phyloP scores from a whole-genome alignment of 345 rosid species.

The Eucalyptus fibrosa region DNA sequence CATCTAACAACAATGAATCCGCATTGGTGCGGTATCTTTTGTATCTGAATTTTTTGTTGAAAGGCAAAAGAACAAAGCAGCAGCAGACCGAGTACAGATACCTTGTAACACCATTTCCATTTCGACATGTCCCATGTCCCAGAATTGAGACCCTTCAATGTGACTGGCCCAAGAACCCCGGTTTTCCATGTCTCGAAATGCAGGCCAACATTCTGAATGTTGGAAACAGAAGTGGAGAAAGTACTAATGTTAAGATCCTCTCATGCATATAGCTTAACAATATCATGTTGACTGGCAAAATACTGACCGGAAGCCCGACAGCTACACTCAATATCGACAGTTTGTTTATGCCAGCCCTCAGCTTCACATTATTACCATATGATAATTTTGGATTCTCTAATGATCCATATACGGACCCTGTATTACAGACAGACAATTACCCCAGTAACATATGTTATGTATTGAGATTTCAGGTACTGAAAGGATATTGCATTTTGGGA shows the following conservation, averaged over 20 bases:
- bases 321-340: conserved; percentile 62
- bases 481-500: neutral
- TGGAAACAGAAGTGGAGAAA: neutral
- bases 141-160: conserved; percentile 51
- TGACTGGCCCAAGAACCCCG: conserved; percentile 79
- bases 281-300: neutral
- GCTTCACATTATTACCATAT: conserved; percentile 47
- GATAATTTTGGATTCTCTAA: conserved; percentile 46
- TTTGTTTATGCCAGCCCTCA: conserved; percentile 72
- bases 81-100: conserved; percentile 4
- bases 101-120: conserved; percentile 95
- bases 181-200: conserved; percentile 77
- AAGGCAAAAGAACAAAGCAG: neutral
- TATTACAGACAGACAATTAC: neutral
- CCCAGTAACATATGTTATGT: neutral
- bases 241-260: neutral
- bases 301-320: conserved; percentile 87
- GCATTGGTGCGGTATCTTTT: neutral
- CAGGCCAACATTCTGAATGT: conserved; percentile 63
- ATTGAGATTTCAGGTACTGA: neutral
- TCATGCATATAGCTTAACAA: neutral
- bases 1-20: neutral
- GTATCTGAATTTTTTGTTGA: neutral
- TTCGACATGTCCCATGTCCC: conserved; percentile 76
- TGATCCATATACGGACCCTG: conserved; percentile 66